Conservation (phyloP, 2,329 filamentous ascomycete genomes). For the Aspergillus sp. region DNA sequence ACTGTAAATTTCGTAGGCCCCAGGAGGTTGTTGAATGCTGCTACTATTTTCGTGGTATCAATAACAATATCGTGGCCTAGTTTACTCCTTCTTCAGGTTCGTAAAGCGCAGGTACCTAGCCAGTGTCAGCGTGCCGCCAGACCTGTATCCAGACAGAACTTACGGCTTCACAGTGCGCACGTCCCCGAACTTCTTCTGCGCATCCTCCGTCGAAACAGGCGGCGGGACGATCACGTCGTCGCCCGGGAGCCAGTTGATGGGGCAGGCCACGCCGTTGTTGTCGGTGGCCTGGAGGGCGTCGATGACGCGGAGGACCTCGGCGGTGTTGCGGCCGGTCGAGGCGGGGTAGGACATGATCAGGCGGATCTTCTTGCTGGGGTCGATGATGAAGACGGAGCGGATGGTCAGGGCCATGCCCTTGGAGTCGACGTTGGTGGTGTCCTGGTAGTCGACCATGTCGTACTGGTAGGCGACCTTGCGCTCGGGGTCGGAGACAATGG, state of each 20-base stretch:
- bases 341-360: constrained; percentile 90
- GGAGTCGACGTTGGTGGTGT: constrained; percentile 69
- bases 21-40: too few species aligned
- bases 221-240: constrained; percentile 92
- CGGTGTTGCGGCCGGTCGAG: constrained; percentile 75
- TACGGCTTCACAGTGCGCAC: constrained; percentile 52
- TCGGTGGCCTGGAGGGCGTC: constrained; percentile 77
- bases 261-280: constrained; percentile 79
- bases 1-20: too few species aligned
- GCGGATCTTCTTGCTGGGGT: constrained; percentile 88
- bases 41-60: background rate
- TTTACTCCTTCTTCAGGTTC: constrained; percentile 26
- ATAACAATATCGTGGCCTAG: constrained; percentile 3
- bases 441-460: constrained; percentile 80
- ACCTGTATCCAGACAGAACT: constrained; percentile 5
- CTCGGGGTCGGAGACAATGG: constrained; percentile 74
- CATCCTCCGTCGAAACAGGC: constrained; percentile 71
- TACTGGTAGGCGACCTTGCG: constrained; percentile 67
- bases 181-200: constrained; percentile 78
- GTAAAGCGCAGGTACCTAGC: constrained; percentile 29
- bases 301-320: constrained; percentile 69
- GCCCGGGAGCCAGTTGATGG: constrained; percentile 82
- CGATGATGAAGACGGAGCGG: constrained; percentile 89
- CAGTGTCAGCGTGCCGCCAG: constrained; percentile 4
- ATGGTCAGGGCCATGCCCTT: constrained; percentile 87